A percentile compares a stretch with the other conserved stretches of the same genome.
These are phyloP conservation scores for Suhomyces kunorum DNA, from an alignment of 1,139 yeast species.

Conservation along the genomic window DNA sequence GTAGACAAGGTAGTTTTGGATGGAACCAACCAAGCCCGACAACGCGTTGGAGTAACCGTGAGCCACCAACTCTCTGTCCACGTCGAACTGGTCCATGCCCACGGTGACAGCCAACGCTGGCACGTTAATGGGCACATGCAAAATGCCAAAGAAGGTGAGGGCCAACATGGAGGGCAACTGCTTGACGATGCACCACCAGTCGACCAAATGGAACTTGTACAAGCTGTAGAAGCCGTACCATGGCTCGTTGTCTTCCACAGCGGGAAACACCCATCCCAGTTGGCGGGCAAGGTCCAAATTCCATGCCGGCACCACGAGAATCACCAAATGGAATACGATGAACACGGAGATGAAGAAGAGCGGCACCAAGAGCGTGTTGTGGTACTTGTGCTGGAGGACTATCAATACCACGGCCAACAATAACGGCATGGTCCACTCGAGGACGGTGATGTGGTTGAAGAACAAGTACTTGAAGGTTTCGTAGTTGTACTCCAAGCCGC, in stretches of 20 bases:
- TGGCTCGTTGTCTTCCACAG: constrained; percentile 68
- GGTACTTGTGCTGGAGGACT: constrained; percentile 61
- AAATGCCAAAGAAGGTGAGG: constrained; percentile 87
- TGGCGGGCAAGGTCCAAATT: constrained; percentile 61
- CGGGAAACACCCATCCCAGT: constrained; percentile 80
- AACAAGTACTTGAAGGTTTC: constrained; percentile 54
- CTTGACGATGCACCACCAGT: constrained; percentile 67
- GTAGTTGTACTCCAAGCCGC: constrained; percentile 65
- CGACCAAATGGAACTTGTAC: constrained; percentile 68
- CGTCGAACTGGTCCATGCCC: constrained; percentile 83
- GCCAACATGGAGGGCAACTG: constrained; percentile 95
- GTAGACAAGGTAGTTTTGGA: constrained; percentile 91
- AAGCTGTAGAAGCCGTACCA: constrained; percentile 85
- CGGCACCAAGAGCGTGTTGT: constrained; percentile 81
- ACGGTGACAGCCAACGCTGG: constrained; percentile 94
- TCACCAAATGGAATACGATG: constrained; percentile 63
- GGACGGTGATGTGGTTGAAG: constrained; percentile 39
- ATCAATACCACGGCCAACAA: constrained; percentile 60
- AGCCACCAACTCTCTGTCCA: constrained; percentile 89
- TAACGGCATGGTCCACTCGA: constrained; percentile 77
- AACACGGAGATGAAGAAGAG: constrained; percentile 74
- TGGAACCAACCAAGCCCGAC: constrained; percentile 82
- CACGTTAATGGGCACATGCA: constrained; percentile 96
- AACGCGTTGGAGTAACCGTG: constrained; percentile 92
- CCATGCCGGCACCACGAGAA: constrained; percentile 66